phyloP scores from a whole-genome alignment of 306 rosid genomes.

The Abrus pulchellus region DNA sequence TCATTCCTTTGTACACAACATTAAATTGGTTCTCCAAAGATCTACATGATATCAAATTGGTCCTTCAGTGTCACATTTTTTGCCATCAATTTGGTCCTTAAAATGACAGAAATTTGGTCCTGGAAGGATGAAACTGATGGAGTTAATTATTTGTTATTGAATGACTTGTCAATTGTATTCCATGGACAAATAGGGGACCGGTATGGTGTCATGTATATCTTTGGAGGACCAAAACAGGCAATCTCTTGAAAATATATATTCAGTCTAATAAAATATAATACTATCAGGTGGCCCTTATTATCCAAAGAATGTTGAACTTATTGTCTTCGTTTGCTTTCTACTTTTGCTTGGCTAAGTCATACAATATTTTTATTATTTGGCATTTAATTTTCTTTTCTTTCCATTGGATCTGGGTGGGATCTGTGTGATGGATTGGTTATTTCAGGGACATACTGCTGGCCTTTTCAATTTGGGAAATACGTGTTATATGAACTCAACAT shows the following conservation, averaged over 20 bases:
- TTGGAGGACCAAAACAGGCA: constrained; percentile 2
- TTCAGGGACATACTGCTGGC: constrained; percentile 95
- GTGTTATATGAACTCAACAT: constrained; percentile 97
- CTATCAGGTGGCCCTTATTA: constrained; percentile 11
- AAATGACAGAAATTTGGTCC: constrained; percentile 12
- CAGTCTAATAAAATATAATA: not conserved
- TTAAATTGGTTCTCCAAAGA: not conserved
- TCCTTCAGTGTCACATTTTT: not conserved
- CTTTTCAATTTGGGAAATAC: constrained; percentile 97
- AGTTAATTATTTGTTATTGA: constrained; percentile 20
- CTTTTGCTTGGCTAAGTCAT: constrained; percentile 18
- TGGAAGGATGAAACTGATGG: constrained; percentile 6
- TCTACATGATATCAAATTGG: not conserved
- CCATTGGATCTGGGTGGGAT: constrained; percentile 10
- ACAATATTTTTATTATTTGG: constrained; percentile 8
- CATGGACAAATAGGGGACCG: not conserved
- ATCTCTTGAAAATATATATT: constrained; percentile 8
- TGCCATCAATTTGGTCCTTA: constrained; percentile 2
- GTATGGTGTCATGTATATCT: constrained; percentile 10
- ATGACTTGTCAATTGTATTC: constrained; percentile 9
- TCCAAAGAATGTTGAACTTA: constrained; percentile 19
- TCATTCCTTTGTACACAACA: not conserved
- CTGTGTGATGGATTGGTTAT: constrained; percentile 17
- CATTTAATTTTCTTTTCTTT: constrained; percentile 35
- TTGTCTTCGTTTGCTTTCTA: constrained; percentile 10